These are phyloP conservation scores for Epichloe aotearoae DNA, from an alignment of 2,329 filamentous ascomycete genomes.

Conservation along the genomic window DNA sequence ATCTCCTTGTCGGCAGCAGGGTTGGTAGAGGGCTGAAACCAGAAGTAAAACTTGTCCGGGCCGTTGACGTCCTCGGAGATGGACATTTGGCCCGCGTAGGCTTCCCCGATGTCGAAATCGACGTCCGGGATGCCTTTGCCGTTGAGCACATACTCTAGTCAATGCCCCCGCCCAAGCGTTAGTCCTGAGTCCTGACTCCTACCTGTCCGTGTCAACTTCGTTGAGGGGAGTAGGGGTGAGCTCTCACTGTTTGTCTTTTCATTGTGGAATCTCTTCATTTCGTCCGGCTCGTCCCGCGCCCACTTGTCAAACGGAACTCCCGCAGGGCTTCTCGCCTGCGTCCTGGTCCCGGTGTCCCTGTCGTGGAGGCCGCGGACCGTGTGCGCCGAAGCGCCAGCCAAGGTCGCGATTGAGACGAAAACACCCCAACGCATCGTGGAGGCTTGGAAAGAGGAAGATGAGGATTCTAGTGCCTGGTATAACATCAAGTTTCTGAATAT, in stretches of 20 bases:
- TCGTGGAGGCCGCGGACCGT: not conserved
- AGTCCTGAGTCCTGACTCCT: too few relatives aligned
- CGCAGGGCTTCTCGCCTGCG: not conserved
- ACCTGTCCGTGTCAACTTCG: too few relatives aligned
- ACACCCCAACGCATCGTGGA: conserved; percentile 3
- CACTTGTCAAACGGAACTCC: conserved; percentile 2
- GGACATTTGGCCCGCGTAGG: conserved; percentile 42
- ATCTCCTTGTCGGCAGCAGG: conserved; percentile 39
- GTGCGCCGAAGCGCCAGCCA: not conserved
- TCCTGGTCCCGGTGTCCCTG: not conserved
- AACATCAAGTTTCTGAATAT: too few relatives aligned
- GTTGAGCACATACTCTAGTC: conserved; percentile 42
- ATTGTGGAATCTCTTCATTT: conserved; percentile 3
- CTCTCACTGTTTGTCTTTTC: conserved; percentile 6
- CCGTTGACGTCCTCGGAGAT: conserved; percentile 30
- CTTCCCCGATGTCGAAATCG: conserved; percentile 48
- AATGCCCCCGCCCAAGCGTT: too few relatives aligned
- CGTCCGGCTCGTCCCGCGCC: conserved; percentile 1
- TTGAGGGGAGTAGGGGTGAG: not conserved
- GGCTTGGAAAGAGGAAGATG: too few relatives aligned
- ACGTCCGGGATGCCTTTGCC: conserved; percentile 50
- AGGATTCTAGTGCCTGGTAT: too few relatives aligned
- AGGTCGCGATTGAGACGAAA: not conserved
- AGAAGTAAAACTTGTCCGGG: conserved; percentile 31
- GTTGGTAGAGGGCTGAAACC: conserved; percentile 38